Base-by-base conservation (phyloP, 139 green algal species). In the Pycnococcus provasolii region DNA sequence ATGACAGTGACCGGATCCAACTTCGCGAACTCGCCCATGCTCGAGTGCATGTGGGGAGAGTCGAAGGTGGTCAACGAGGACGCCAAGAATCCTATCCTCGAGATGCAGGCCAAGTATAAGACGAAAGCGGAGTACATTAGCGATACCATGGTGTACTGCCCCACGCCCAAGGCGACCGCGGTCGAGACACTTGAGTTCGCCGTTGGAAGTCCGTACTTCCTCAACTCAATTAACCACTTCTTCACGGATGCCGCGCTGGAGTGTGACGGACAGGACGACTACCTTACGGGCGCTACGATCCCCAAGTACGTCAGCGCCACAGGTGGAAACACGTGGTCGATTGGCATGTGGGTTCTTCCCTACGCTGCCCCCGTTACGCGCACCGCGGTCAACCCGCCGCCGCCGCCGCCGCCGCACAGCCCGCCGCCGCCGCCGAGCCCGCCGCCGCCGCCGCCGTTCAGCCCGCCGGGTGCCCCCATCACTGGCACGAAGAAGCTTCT, bases 41-140 rank as follows among this genome's bases (percentile, higher is more conserved):
- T 75, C 60, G 60, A 65, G 9, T 75, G 68, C 68, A 42, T 8
- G 37, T 72, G 66, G 66, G 66, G 66, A 4, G 26, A 26, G 26
- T 26, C 26, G 26, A 26, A 26, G 26, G 26, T 26, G 26, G 26
- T 26, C 26, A 26, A 26, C 26, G 26, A 26, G 26, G 26, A 26
- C 26, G 26, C 26, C 26, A 26, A 26, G 26, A 26, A 26, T 11
- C 47, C 13, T 52, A 63, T 9, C 13, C 11, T 26, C 26, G 26
- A 26, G 26, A 26, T 26, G 26, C 26, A 26, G 26, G 26, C 26
- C 26, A 26, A 26, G 26, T 26, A 26, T 26, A 26, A 26, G 26
- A 26, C 26, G 26, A 26, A 26, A 26, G 26, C 26, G 26, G 26
- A 26, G 26, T 26, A 26, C 26, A 26, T 26, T 26, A 15, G 15